Evolutionary conservation across 1,139 yeast genomes (phyloP).

Genomic region (Chernovozyma aurita): DNA sequence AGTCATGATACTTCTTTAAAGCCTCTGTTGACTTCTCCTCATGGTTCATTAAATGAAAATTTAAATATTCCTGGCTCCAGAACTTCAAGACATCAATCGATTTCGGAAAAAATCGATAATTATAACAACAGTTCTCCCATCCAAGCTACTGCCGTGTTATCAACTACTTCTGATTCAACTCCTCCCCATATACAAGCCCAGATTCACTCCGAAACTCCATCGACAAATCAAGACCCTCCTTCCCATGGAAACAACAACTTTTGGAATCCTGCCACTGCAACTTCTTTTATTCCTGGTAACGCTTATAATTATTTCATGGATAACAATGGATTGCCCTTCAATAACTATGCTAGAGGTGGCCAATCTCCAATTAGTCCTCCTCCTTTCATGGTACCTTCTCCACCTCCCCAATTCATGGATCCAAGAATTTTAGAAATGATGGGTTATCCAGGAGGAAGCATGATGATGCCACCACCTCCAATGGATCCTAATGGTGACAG

Average conservation of each 20-base stretch:
- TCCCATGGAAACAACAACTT: conserved; percentile 27
- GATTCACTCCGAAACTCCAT: conserved; percentile 14
- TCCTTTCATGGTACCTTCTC: conserved; percentile 35
- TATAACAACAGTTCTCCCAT: conserved; percentile 51
- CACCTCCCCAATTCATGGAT: conserved; percentile 37
- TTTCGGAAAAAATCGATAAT: conserved; percentile 61
- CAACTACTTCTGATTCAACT: conserved; percentile 27
- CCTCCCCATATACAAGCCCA: conserved; percentile 14
- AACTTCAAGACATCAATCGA: conserved; percentile 51
- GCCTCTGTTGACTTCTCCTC: conserved; percentile 26
- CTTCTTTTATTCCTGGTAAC: conserved; percentile 48
- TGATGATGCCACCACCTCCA: conserved; percentile 19
- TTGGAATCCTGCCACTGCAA: conserved; percentile 66
- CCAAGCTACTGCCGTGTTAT: conserved; percentile 40
- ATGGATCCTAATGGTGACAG: not conserved
- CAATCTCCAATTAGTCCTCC: conserved; percentile 8
- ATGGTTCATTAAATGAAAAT: conserved; percentile 49
- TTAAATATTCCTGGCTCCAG: conserved; percentile 39
- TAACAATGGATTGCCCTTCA: conserved; percentile 6
- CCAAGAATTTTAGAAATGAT: conserved; percentile 31
- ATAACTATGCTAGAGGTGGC: conserved; percentile 1
- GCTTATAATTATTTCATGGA: conserved; percentile 27
- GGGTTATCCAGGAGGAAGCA: conserved; percentile 15
- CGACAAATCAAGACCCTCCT: conserved; percentile 16
- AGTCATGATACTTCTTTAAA: conserved; percentile 14